Percentiles rank a stretch among this genome's conserved stretches.
These are phyloP conservation scores for Fraxinus angustifolia DNA, from an alignment of 305 asterid genomes.

Conservation along the genomic window DNA sequence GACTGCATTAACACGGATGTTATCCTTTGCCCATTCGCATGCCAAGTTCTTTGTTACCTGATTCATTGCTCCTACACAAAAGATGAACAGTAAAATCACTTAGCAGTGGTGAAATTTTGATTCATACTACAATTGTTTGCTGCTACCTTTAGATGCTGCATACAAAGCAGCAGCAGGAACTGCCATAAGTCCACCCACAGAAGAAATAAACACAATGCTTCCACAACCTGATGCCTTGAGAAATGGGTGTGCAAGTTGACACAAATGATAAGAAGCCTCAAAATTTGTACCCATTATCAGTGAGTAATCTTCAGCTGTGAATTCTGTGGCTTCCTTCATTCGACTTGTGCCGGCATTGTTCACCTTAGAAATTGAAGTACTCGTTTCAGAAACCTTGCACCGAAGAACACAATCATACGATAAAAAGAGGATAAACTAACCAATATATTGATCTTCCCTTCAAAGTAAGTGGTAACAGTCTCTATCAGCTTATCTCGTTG, in stretches of 20 bases:
- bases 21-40: slow-evolving; percentile 27
- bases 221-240: slow-evolving; percentile 40
- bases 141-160: slow-evolving; percentile 24
- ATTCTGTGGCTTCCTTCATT: slow-evolving; percentile 28
- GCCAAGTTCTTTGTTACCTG: slow-evolving; percentile 24
- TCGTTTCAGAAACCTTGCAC: background rate
- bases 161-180: slow-evolving; percentile 20
- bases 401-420: background rate
- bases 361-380: slow-evolving; percentile 16
- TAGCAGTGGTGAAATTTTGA: background rate
- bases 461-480: slow-evolving; percentile 19
- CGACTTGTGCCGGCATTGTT: slow-evolving; percentile 36
- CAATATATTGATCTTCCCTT: slow-evolving; percentile 36
- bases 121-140: background rate
- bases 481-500: slow-evolving; percentile 29
- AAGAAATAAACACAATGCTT: slow-evolving; percentile 39
- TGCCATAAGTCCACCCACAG: slow-evolving; percentile 35
- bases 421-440: slow-evolving; percentile 21
- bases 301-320: slow-evolving; percentile 26
- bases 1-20: slow-evolving; percentile 22
- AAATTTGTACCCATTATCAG: slow-evolving; percentile 35
- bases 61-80: slow-evolving; percentile 17
- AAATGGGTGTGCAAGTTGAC: slow-evolving; percentile 38
- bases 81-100: background rate
- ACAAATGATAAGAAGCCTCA: slow-evolving; percentile 35